These are phyloP conservation scores for Mucor piriformis DNA, from an alignment of 371 early-diverging fungal species.

Conservation along the genomic window DNA sequence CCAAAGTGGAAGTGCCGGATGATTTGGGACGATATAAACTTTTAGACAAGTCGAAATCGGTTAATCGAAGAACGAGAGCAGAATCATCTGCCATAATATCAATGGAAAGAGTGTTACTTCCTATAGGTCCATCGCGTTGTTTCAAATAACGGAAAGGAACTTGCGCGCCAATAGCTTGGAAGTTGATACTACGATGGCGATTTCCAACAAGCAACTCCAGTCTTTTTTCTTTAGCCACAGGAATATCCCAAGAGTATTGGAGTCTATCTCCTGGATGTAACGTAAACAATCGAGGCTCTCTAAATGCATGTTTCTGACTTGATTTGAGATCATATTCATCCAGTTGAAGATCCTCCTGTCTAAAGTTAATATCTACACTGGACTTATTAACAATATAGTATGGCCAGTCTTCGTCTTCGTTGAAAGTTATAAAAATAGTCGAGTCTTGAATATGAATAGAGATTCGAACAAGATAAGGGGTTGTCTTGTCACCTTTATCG, in stretches of 20 bases:
- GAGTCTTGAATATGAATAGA: constrained; percentile 82
- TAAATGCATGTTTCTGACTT: constrained; percentile 34
- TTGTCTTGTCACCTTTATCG: constrained; percentile 44
- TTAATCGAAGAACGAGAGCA: constrained; percentile 76
- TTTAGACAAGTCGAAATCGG: constrained; percentile 68
- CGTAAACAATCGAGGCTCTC: constrained; percentile 21
- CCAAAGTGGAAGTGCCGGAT: constrained; percentile 34
- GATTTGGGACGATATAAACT: constrained; percentile 62
- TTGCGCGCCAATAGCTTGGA: constrained; percentile 90
- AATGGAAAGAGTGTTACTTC: constrained; percentile 65
- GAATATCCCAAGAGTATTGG: constrained; percentile 94
- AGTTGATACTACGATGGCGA: constrained; percentile 73
- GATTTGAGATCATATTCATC: constrained; percentile 40
- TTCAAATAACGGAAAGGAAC: constrained; percentile 76
- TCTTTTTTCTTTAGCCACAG: constrained; percentile 71
- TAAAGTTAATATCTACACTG: constrained; percentile 70
- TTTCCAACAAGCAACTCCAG: constrained; percentile 73
- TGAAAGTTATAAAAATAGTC: constrained; percentile 83
- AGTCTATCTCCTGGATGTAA: constrained; percentile 45
- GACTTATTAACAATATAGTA: constrained; percentile 86
- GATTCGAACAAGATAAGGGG: constrained; percentile 74
- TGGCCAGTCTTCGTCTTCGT: constrained; percentile 87
- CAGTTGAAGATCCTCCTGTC: constrained; percentile 58
- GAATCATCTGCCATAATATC: constrained; percentile 88
- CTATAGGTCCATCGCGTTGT: constrained; percentile 16